phyloP scores from a whole-genome alignment of 2,329 filamentous ascomycete genomes.

The Mollisiaceae sp. region DNA sequence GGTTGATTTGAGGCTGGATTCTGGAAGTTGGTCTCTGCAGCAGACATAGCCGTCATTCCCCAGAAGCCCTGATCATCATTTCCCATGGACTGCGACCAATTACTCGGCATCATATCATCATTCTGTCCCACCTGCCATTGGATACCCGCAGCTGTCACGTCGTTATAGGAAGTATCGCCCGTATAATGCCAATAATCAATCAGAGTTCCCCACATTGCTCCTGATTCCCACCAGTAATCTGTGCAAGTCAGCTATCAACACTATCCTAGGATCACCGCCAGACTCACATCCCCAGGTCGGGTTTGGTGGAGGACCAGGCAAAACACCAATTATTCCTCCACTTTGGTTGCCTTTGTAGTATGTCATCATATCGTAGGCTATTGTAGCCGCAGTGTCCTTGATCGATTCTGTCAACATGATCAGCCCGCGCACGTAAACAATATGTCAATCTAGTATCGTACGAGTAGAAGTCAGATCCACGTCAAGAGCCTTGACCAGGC shows the following conservation, averaged over 20 bases:
- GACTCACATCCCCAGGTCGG: slow-evolving; percentile 41
- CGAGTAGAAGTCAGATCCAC: slow-evolving; percentile 37
- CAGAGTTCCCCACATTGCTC: slow-evolving; percentile 63
- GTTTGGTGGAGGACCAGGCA: slow-evolving; percentile 51
- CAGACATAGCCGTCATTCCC: slow-evolving; percentile 81
- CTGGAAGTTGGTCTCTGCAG: slow-evolving; percentile 77
- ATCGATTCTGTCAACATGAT: slow-evolving; percentile 51
- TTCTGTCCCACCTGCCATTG: slow-evolving; percentile 62
- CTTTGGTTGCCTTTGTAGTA: slow-evolving; percentile 49
- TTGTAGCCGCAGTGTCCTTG: slow-evolving; percentile 39
- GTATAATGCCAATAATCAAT: slow-evolving; percentile 69
- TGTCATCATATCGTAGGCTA: slow-evolving; percentile 45
- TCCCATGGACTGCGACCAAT: slow-evolving; percentile 45
- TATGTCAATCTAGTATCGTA: slow-evolving; percentile 22
- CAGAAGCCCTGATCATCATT: slow-evolving; percentile 66
- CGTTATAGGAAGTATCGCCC: slow-evolving; percentile 62
- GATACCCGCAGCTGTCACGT: slow-evolving; percentile 58
- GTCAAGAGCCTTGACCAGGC: slow-evolving; percentile 43
- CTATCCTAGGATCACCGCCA: slow-evolving; percentile 1
- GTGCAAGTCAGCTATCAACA: slow-evolving; percentile 15
- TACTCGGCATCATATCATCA: slow-evolving; percentile 62
- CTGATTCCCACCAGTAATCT: slow-evolving; percentile 67
- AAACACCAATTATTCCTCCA: slow-evolving; percentile 53
- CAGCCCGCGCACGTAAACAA: slow-evolving; percentile 43
- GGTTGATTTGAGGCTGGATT: slow-evolving; percentile 66